Conservation (phyloP, 2,329 filamentous ascomycete genomes). For the Metarhizium rileyi region DNA sequence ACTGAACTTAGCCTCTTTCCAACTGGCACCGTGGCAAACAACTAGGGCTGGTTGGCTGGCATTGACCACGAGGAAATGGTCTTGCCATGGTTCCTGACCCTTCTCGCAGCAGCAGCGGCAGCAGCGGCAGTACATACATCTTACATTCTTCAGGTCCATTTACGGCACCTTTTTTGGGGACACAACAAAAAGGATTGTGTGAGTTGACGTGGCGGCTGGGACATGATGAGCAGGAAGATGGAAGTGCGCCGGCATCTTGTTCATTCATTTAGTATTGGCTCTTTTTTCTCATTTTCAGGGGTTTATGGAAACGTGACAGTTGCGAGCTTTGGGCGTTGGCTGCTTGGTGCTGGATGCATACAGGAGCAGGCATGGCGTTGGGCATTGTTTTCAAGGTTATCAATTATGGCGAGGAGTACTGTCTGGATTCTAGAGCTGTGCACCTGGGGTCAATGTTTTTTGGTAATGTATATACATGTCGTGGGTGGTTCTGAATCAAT, state of each 20-base stretch:
- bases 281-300: neutral
- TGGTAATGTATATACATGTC: neutral
- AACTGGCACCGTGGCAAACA: neutral
- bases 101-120: neutral
- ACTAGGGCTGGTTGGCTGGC: neutral
- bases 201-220: neutral
- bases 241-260: neutral
- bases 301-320: neutral
- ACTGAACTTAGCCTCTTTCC: neutral
- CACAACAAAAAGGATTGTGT: neutral
- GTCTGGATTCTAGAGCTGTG: neutral
- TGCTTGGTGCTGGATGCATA: constrained; percentile 4
- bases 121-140: too few relatives aligned
- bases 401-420: neutral
- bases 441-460: neutral
- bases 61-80: neutral
- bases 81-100: neutral
- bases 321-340: constrained; percentile 2
- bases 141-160: neutral
- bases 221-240: neutral
- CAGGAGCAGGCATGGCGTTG: constrained; percentile 2
- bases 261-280: neutral
- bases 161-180: neutral
- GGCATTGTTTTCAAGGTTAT: neutral
- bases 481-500: neutral